These are phyloP conservation scores for Globisporangium iwayamae DNA, from an alignment of 352 stramenopile species.

Conservation along the genomic window DNA sequence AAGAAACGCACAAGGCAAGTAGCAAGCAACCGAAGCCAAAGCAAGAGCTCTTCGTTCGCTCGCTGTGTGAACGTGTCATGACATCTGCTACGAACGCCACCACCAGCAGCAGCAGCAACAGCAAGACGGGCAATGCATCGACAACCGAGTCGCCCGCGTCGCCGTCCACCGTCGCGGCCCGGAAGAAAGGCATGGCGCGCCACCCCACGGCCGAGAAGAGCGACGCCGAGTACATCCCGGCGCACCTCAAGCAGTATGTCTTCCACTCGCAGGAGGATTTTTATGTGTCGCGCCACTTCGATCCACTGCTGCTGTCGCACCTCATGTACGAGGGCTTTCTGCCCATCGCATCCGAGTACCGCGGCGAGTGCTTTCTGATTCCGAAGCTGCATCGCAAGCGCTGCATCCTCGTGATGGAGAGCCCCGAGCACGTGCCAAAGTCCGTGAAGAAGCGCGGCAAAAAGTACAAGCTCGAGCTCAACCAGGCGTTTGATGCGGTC, in stretches of 20 bases:
- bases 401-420: slow-evolving; percentile 75
- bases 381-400: slow-evolving; percentile 89
- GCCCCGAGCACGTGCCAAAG: slow-evolving; percentile 82
- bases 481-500: slow-evolving; percentile 86
- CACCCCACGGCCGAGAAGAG: slow-evolving; percentile 17
- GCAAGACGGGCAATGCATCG: not conserved
- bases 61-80: not conserved
- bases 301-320: slow-evolving; percentile 84
- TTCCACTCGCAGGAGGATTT: slow-evolving; percentile 93
- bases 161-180: slow-evolving; percentile 9
- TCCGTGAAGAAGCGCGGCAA: slow-evolving; percentile 89
- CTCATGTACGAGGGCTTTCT: slow-evolving; percentile 95
- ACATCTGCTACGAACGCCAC: slow-evolving; percentile 1
- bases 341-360: slow-evolving; percentile 88
- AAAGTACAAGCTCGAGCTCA: slow-evolving; percentile 84
- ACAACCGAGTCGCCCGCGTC: not conserved
- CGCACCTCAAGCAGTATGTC: slow-evolving; percentile 78
- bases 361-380: slow-evolving; percentile 64
- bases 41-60: not conserved
- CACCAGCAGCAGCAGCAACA: not conserved
- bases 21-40: not conserved
- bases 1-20: slow-evolving; percentile 2
- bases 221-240: slow-evolving; percentile 85
- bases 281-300: slow-evolving; percentile 89
- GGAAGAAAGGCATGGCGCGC: slow-evolving; percentile 2